Evolutionary conservation across 2,329 filamentous ascomycete species (phyloP), one percentile per base, ranked within the genome.

Genomic region (Raffaelea ambrosiae): DNA sequence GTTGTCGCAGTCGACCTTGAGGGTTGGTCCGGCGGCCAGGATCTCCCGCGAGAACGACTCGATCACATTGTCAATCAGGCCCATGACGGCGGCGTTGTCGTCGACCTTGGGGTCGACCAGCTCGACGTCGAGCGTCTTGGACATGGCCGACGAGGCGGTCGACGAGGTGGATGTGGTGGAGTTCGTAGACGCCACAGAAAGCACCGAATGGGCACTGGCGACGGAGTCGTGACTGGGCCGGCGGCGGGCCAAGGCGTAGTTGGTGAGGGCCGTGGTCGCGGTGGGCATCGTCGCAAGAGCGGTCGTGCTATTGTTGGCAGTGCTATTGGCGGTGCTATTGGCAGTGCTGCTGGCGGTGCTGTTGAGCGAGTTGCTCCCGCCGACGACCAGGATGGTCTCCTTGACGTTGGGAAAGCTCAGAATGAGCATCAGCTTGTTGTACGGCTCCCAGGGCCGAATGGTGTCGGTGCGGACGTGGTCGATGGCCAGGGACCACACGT

Each of bases 401-500:
- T 62, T 55, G 26, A 68, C 57, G 22, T 61, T 56, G 2, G 61
- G 62, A 43, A 72, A 73, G 46, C 63, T 65, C 41, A 67, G 59
- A 46, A 74, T 63, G 39, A 74, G 57, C 21, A 63, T 63, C 29
- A 70, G 68, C 59, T 74, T 74, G 60, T 71, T 72, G 60, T 73
- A 74, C 11, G 66, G 67, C 60, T 74, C 71, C 71, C 71, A 74
- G 16, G 70, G 71, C 33, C 69, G 60, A 43, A 71, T 66, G 45
- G 72, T 62, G 31, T 66, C 60, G 16, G 65, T 59, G 23, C 62
- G 62, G 31, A 74, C 68, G 48, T 72, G 66, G 55, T 74, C 71
- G 42, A 74, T 62, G 3, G 70, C 71, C 7, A 74, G 59, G 31
- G 63, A 61, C 40, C 57, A 57, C 13, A 72, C 60, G 31, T 55